Percentiles rank a stretch among this genome's conserved stretches.
phyloP scores from a whole-genome alignment of 2,329 filamentous ascomycete genomes.

The Aspergillus texensis region DNA sequence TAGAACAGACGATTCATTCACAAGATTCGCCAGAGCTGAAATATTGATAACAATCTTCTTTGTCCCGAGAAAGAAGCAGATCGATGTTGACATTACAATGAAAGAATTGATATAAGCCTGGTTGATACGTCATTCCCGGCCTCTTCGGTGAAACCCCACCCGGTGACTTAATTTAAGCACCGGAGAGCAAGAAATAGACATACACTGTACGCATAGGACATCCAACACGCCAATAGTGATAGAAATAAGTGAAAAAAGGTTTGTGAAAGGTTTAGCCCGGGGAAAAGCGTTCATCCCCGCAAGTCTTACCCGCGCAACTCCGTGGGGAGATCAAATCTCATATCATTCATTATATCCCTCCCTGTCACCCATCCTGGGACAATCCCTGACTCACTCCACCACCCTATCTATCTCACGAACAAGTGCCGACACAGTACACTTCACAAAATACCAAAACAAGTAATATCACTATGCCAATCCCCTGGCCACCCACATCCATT shows the following conservation, averaged over 20 bases:
- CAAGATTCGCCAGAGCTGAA: too few relatives aligned
- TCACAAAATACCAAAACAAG: neutral
- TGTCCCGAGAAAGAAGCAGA: too few relatives aligned
- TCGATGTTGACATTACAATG: too few relatives aligned
- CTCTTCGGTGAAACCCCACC: too few relatives aligned
- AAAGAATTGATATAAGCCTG: too few relatives aligned
- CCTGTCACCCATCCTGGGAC: neutral
- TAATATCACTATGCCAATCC: constrained; percentile 12
- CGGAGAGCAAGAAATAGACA: too few relatives aligned
- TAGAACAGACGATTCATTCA: accelerated
- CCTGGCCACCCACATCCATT: constrained; percentile 19
- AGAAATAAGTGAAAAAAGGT: neutral
- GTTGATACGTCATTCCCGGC: too few relatives aligned
- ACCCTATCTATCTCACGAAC: neutral
- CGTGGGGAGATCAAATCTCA: neutral
- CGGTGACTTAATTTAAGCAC: too few relatives aligned
- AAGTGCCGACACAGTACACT: neutral
- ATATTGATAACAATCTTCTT: too few relatives aligned
- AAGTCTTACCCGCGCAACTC: neutral
- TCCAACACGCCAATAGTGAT: neutral
- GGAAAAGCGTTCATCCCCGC: neutral
- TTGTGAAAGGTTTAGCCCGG: neutral
- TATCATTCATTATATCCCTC: neutral
- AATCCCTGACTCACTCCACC: neutral
- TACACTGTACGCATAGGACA: too few relatives aligned